These are phyloP conservation scores for Diaporthe nobilis DNA, from an alignment of 2,329 filamentous ascomycete genomes.

Conservation along the genomic window DNA sequence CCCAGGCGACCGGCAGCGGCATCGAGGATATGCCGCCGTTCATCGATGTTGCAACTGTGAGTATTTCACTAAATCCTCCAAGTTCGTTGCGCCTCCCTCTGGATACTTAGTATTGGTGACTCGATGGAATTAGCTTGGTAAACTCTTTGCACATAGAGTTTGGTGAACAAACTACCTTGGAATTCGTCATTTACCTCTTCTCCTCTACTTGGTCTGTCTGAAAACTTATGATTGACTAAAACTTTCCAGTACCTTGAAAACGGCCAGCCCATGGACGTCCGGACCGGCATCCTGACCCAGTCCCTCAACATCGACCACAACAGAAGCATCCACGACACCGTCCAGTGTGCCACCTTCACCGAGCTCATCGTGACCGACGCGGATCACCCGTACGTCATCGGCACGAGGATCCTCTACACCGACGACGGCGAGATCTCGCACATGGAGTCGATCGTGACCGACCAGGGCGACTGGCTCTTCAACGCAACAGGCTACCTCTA, in stretches of 20 bases:
- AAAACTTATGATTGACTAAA: neutral
- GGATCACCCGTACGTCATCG: constrained; percentile 46
- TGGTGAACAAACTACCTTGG: neutral
- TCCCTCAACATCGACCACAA: constrained; percentile 47
- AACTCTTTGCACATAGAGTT: neutral
- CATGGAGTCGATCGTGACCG: constrained; percentile 51
- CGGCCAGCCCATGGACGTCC: constrained; percentile 40
- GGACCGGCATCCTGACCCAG: constrained; percentile 44
- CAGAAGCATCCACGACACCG: constrained; percentile 48
- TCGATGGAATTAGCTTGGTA: accelerated
- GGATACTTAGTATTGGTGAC: too few species aligned
- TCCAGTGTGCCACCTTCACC: constrained; percentile 48
- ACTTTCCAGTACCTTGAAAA: constrained; percentile 43
- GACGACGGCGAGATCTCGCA: constrained; percentile 42
- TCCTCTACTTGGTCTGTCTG: neutral
- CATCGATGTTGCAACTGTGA: constrained; percentile 19
- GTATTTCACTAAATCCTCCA: neutral
- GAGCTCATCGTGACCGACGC: constrained; percentile 45
- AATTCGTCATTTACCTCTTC: too few species aligned
- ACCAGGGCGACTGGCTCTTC: constrained; percentile 55
- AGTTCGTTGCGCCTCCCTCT: neutral
- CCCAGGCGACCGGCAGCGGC: constrained; percentile 16
- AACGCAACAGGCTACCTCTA: constrained; percentile 53
- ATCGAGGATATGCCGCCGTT: constrained; percentile 21
- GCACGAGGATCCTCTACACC: constrained; percentile 50